These are phyloP conservation scores for Cladophialophora psammophila DNA, from an alignment of 2,329 filamentous ascomycete species.

Conservation along the genomic window DNA sequence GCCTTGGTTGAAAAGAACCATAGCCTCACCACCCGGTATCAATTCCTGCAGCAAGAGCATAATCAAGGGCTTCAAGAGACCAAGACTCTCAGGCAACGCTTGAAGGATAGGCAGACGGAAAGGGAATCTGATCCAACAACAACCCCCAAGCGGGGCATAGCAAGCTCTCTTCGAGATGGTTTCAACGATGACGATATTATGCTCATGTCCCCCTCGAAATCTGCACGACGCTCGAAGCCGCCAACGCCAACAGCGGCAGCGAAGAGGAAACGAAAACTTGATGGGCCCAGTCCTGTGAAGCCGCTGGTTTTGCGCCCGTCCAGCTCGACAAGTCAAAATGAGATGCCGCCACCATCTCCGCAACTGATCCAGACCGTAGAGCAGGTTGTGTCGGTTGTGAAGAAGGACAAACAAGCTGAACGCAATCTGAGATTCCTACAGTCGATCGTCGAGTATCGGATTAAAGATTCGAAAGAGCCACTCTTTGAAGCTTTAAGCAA, in stretches of 20 bases:
- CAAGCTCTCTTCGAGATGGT: constrained; percentile 63
- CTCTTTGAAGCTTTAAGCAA: constrained; percentile 63
- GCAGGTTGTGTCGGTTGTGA: constrained; percentile 20
- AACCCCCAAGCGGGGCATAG: constrained; percentile 58
- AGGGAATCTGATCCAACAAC: constrained; percentile 47
- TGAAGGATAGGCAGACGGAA: constrained; percentile 46
- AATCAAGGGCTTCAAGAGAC: constrained; percentile 61
- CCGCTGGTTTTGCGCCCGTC: constrained; percentile 47
- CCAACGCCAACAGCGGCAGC: constrained; percentile 63
- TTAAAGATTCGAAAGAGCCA: constrained; percentile 55
- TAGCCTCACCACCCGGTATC: constrained; percentile 64
- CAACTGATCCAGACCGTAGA: constrained; percentile 42
- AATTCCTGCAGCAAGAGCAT: constrained; percentile 67
- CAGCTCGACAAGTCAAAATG: constrained; percentile 29
- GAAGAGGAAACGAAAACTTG: constrained; percentile 64
- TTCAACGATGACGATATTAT: constrained; percentile 69
- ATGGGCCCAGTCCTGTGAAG: constrained; percentile 60
- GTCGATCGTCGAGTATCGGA: constrained; percentile 63
- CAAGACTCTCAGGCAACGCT: constrained; percentile 50
- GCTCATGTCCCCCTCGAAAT: constrained; percentile 63
- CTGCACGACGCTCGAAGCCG: constrained; percentile 55
- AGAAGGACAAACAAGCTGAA: constrained; percentile 39
- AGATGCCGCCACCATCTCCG: constrained; percentile 40
- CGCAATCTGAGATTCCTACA: constrained; percentile 56
- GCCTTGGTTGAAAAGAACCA: constrained; percentile 62